Conservation (phyloP, 2,329 filamentous ascomycete species). For the Tothia fuscella region DNA sequence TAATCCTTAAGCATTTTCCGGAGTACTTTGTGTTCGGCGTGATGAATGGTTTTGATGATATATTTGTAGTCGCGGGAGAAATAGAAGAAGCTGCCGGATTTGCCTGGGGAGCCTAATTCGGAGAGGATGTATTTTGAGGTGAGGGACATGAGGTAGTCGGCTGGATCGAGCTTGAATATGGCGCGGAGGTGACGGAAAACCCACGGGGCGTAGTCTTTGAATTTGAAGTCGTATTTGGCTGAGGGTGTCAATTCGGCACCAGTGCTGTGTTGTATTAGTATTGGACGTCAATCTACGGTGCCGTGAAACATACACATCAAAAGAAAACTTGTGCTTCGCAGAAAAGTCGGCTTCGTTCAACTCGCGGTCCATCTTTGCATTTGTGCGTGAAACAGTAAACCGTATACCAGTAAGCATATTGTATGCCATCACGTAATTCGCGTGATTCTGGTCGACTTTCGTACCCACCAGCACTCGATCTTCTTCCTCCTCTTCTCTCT, state of each 20-base stretch:
- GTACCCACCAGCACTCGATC: slow-evolving; percentile 82
- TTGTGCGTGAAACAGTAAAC: slow-evolving; percentile 89
- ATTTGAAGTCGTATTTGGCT: slow-evolving; percentile 99
- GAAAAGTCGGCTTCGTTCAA: slow-evolving; percentile 87
- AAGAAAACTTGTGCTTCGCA: slow-evolving; percentile 93
- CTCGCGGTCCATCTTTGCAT: slow-evolving; percentile 88
- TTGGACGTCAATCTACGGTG: slow-evolving; percentile 10
- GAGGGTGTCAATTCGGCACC: slow-evolving; percentile 96
- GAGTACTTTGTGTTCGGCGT: slow-evolving; percentile 81
- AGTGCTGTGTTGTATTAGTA: slow-evolving; percentile 43
- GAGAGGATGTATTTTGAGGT: slow-evolving; percentile 98
- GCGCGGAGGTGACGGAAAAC: slow-evolving; percentile 87
- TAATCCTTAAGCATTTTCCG: slow-evolving; percentile 81
- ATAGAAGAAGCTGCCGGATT: slow-evolving; percentile 99
- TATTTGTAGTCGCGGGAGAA: slow-evolving; percentile 99
- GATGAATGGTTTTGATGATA: slow-evolving; percentile 99
- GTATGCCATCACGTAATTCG: slow-evolving; percentile 95
- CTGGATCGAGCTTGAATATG: slow-evolving; percentile 84
- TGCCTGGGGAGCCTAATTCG: slow-evolving; percentile 90
- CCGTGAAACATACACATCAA: slow-evolving; percentile 72
- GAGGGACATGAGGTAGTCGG: slow-evolving; percentile 94
- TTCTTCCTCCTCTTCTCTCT: slow-evolving; percentile 84
- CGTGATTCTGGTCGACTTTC: slow-evolving; percentile 93
- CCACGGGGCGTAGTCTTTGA: slow-evolving; percentile 99
- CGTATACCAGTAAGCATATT: slow-evolving; percentile 99